These are phyloP conservation scores for Melastoma malabathricum DNA, from an alignment of 345 rosid species.

Conservation along the genomic window DNA sequence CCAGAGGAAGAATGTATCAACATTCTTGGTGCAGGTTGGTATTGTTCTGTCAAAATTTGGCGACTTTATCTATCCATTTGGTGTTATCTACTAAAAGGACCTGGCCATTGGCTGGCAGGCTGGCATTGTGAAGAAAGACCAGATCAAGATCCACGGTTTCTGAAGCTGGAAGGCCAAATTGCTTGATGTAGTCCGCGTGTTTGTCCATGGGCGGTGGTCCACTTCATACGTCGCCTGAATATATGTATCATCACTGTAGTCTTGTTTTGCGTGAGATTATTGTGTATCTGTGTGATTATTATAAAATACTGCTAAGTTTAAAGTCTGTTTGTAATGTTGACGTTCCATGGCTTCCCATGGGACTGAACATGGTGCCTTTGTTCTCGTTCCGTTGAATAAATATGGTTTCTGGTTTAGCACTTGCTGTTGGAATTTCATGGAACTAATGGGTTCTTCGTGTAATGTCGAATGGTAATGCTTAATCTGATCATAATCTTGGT, in stretches of 20 bases:
- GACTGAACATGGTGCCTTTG: too few species aligned
- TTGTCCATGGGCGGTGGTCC: constrained; percentile 1
- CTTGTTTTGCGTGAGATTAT: neutral
- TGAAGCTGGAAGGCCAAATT: constrained; percentile 9
- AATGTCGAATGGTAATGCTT: too few species aligned
- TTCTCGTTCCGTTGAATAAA: too few species aligned
- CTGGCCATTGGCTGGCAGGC: constrained; percentile 25
- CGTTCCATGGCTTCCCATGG: too few species aligned
- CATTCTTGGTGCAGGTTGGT: constrained; percentile 58
- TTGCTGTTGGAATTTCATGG: too few species aligned
- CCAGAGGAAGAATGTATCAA: constrained; percentile 67
- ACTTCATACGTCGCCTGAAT: neutral
- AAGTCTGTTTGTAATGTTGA: too few species aligned
- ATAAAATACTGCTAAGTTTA: too few species aligned
- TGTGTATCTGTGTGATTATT: too few species aligned
- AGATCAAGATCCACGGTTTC: constrained; percentile 77
- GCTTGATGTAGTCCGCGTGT: constrained; percentile 4
- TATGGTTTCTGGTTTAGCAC: too few species aligned
- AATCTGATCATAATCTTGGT: too few species aligned
- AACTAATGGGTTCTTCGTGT: too few species aligned
- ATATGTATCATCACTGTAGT: neutral
- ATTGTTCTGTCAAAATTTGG: neutral
- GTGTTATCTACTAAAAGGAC: neutral
- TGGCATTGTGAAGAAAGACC: constrained; percentile 72
- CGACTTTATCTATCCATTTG: neutral